These are phyloP conservation scores for Amoebophrya sp. DNA, from an alignment of 169 alveolate genomes.

Conservation along the genomic window DNA sequence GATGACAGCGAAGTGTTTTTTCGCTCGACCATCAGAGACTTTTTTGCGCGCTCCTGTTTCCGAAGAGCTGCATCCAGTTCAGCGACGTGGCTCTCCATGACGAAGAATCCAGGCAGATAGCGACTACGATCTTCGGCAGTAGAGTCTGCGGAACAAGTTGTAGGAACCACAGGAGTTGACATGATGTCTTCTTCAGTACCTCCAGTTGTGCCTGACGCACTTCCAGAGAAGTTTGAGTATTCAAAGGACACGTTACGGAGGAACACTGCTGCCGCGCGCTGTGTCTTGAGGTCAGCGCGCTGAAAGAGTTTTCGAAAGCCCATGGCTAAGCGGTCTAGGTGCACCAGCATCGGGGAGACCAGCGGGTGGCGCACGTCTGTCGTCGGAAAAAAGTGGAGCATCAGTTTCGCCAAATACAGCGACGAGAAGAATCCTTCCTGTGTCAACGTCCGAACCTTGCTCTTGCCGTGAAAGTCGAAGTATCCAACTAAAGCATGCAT, in stretches of 20 bases:
- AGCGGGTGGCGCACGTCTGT: constrained; percentile 10
- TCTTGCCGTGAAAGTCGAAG: background rate
- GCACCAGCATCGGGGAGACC: background rate
- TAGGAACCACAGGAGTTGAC: no score
- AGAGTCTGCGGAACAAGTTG: no score
- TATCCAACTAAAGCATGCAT: background rate
- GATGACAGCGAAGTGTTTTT: no score
- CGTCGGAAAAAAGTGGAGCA: constrained; percentile 17
- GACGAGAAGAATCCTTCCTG: background rate
- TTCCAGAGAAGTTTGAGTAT: background rate
- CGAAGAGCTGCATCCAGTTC: no score
- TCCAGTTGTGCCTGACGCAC: no score
- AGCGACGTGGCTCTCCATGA: no score
- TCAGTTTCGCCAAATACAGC: background rate
- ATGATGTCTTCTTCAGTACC: no score
- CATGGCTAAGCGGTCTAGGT: background rate
- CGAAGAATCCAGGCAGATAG: background rate
- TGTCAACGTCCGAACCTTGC: background rate
- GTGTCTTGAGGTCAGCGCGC: background rate
- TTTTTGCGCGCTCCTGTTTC: no score
- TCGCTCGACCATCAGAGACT: no score
- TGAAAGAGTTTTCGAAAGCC: background rate
- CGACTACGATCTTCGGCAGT: no score
- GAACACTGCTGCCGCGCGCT: background rate
- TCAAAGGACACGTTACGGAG: background rate